These are phyloP conservation scores for Hirsutella minnesotensis DNA, from an alignment of 2,329 filamentous ascomycete genomes.

Conservation along the genomic window DNA sequence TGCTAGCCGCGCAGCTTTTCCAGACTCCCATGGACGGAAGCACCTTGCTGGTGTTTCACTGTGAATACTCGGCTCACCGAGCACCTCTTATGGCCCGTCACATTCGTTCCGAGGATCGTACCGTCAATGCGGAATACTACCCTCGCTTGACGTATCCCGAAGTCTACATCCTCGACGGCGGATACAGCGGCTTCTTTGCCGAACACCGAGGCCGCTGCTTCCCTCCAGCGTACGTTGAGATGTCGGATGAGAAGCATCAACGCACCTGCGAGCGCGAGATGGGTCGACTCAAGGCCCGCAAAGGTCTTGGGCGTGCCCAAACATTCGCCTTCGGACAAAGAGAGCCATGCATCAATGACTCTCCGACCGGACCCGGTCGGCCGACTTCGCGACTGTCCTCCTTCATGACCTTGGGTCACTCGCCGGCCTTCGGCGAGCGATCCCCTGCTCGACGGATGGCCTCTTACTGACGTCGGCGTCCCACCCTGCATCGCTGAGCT, in stretches of 20 bases:
- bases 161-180: slow-evolving; percentile 91
- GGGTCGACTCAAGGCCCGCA: slow-evolving; percentile 81
- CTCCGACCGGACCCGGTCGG: slow-evolving; percentile 43
- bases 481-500: too few species aligned
- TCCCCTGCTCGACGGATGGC: slow-evolving; percentile 48
- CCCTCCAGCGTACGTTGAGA: slow-evolving; percentile 92
- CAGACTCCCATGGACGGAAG: slow-evolving; percentile 51
- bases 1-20: slow-evolving; percentile 71
- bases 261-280: slow-evolving; percentile 90
- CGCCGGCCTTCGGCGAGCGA: slow-evolving; percentile 34
- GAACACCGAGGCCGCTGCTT: slow-evolving; percentile 72
- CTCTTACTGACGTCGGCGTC: slow-evolving; percentile 39
- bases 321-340: slow-evolving; percentile 91
- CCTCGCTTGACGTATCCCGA: slow-evolving; percentile 89
- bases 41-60: slow-evolving; percentile 85
- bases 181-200: slow-evolving; percentile 86
- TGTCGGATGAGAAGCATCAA: slow-evolving; percentile 86
- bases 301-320: slow-evolving; percentile 75
- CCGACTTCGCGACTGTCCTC: slow-evolving; percentile 26
- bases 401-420: slow-evolving; percentile 32
- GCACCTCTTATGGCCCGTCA: slow-evolving; percentile 94
- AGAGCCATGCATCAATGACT: slow-evolving; percentile 40
- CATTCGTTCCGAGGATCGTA: slow-evolving; percentile 79
- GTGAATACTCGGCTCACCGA: slow-evolving; percentile 95
- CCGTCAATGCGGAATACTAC: slow-evolving; percentile 74